Percentiles rank a stretch among this genome's conserved stretches.
These are phyloP conservation scores for Botryosphaeria agaves DNA, from an alignment of 2,329 filamentous ascomycete genomes.

Conservation along the genomic window DNA sequence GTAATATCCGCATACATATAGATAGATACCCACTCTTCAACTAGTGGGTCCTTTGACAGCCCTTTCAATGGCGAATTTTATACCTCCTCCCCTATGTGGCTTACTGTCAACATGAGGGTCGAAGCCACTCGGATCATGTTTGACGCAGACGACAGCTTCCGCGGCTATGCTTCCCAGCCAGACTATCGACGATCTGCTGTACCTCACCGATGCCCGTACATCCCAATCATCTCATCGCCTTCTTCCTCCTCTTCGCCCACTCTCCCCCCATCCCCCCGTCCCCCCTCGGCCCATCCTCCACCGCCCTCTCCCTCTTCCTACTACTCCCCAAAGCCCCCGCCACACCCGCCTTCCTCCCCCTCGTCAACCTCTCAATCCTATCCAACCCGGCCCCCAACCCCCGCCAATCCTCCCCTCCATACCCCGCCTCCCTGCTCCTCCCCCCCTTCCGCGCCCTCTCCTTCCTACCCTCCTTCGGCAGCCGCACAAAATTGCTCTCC, in stretches of 20 bases:
- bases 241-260: slow-evolving; percentile 53
- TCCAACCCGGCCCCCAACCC: slow-evolving; percentile 72
- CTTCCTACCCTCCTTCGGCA: slow-evolving; percentile 80
- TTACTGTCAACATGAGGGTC: no score
- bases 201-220: no score
- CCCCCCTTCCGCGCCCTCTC: slow-evolving; percentile 49
- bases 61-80: no score
- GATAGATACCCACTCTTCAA: no score
- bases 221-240: no score
- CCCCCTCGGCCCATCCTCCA: slow-evolving; percentile 54
- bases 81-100: no score
- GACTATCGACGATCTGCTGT: no score
- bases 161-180: no score
- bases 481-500: slow-evolving; percentile 76
- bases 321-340: slow-evolving; percentile 60
- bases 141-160: no score
- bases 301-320: slow-evolving; percentile 68
- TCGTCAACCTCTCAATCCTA: slow-evolving; percentile 69
- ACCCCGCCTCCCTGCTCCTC: slow-evolving; percentile 35
- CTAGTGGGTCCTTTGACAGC: no score
- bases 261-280: slow-evolving; percentile 55
- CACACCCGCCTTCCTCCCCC: slow-evolving; percentile 42
- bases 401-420: slow-evolving; percentile 88
- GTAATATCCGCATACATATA: no score
- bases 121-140: no score